These are phyloP conservation scores for Teratosphaeria gauchensis DNA, from an alignment of 2,329 filamentous ascomycete species.

Conservation along the genomic window DNA sequence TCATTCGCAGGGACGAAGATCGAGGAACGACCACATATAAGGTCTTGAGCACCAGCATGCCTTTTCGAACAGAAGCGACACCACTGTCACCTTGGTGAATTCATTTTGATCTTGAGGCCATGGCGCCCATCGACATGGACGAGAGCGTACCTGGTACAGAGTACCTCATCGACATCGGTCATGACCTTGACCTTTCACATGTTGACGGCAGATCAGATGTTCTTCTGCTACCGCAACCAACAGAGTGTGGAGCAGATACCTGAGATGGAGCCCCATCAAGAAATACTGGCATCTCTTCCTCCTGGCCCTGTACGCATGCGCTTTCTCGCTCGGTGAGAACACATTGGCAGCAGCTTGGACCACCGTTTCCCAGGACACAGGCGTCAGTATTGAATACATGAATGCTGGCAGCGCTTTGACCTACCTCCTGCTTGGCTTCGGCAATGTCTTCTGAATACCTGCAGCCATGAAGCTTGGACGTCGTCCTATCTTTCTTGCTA, in stretches of 20 bases:
- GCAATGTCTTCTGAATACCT: constrained; percentile 34
- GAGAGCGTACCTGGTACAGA: not conserved
- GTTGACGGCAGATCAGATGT: not conserved
- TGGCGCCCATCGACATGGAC: not conserved
- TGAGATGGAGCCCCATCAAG: constrained; percentile 23
- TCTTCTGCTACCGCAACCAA: not conserved
- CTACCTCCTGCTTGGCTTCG: constrained; percentile 32
- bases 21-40: not conserved
- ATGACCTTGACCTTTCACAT: not conserved
- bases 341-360: constrained; percentile 35
- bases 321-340: constrained; percentile 34
- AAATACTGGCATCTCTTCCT: constrained; percentile 33
- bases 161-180: not conserved
- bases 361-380: constrained; percentile 30
- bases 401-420: constrained; percentile 33
- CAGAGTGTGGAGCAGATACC: not conserved
- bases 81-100: too few relatives aligned
- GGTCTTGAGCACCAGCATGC: too few relatives aligned
- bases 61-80: too few relatives aligned
- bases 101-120: not conserved
- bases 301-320: constrained; percentile 32
- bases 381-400: constrained; percentile 31
- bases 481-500: constrained; percentile 29
- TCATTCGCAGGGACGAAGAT: not conserved
- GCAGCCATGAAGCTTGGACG: constrained; percentile 30